Base-by-base conservation (phyloP, 768 basidiomycete species). In the Mycena olivaceomarginata region DNA sequence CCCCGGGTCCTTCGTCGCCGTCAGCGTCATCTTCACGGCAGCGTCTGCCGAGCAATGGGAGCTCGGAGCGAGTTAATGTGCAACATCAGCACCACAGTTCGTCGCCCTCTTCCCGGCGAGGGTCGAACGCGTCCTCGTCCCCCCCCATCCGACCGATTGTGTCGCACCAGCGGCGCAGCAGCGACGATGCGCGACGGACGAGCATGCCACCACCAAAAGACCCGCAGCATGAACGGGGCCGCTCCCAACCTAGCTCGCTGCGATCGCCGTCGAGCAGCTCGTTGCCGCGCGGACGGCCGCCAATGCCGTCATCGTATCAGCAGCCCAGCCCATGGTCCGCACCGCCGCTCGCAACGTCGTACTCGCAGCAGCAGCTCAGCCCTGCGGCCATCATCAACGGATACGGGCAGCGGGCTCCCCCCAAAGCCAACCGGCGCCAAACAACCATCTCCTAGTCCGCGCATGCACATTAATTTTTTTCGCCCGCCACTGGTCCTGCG, bases 241-340 rank as follows among this genome's bases (percentile, higher is more conserved):
- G 46, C 22, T 40, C 74, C 40, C 69, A 67, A 22, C 25, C 37
- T n/a, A 62, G 63, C 67, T 69, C 80, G 66, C 20, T 74, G 72
- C 72, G 74, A 64, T 59, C 75, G 60, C 77, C 69, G n/a, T 76
- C 72, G 57, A 70, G 69, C 70, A 64, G 48, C 20, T 46, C 82
- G 7, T 65, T 72, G 45, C 13, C 77, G 15, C 77, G 77, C n/a
- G 85, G 86, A 18, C 81, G 85, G 57, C 80, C 87, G 1, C 80
- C 81, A 5, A 46, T 78, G 15, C 79, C 83, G 20, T 70, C 81
- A 40, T 77, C 80, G 20, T 84, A 81, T 15, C 83, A 83, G 45
- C 64, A 79, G 13, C 85, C 85, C 0, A 89, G 82, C 77, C 87
- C 88, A 2, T 91, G 89, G 89, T 87, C 87, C 4, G 87, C 88